These are phyloP conservation scores for Lactarius pseudohatsudake DNA, from an alignment of 768 basidiomycete genomes.

Conservation along the genomic window DNA sequence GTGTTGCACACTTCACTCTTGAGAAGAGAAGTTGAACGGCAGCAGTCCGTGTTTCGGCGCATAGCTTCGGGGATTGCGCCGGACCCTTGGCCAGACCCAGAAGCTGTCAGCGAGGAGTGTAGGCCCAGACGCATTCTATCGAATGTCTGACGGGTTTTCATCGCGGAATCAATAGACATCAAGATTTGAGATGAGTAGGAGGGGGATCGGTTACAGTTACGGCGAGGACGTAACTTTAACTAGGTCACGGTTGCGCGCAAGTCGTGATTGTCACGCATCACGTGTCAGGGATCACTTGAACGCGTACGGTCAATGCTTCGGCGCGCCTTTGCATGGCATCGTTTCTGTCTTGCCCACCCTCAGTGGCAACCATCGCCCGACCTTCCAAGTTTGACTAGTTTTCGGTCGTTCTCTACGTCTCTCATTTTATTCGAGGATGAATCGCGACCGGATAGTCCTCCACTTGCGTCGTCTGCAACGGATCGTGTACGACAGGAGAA, in stretches of 20 bases:
- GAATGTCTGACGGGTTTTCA: background rate
- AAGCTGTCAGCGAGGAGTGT: background rate
- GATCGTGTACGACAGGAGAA: background rate
- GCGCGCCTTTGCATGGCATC: background rate
- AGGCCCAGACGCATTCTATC: background rate
- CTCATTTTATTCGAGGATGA: background rate
- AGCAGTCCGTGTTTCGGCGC: background rate
- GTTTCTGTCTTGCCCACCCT: background rate
- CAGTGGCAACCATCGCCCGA: background rate
- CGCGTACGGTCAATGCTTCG: constrained; percentile 9
- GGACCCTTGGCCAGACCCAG: background rate
- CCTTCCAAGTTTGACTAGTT: background rate
- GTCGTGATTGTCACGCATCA: background rate
- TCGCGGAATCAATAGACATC: background rate
- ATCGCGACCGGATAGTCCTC: background rate
- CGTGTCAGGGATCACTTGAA: background rate
- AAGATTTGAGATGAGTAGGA: background rate
- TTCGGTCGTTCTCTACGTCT: background rate
- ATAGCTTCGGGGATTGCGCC: background rate
- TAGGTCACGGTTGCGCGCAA: too few relatives aligned
- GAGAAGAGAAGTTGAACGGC: background rate
- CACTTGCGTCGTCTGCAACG: background rate
- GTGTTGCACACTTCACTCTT: background rate
- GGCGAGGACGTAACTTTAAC: background rate
- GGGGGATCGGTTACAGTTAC: background rate